phyloP scores from a whole-genome alignment of 2,329 filamentous ascomycete species.

The Diaporthe citri region DNA sequence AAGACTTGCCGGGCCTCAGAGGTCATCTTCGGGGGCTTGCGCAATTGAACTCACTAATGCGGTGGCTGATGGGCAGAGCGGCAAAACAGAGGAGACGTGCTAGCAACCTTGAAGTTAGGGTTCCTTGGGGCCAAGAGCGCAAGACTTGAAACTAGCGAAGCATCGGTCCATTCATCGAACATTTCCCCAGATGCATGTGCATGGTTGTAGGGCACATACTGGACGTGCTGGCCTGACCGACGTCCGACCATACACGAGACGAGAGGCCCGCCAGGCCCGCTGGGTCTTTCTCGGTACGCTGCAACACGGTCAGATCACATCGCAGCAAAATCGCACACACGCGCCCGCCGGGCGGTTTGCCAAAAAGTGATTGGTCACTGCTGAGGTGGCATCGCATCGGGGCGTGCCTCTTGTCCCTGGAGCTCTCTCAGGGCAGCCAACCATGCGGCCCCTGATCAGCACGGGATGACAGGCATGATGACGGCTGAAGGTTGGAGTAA shows the following conservation, averaged over 20 bases:
- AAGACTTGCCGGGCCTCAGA: conserved; percentile 5
- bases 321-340: not conserved
- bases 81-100: conserved; percentile 9
- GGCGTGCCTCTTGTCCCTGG: conserved; percentile 8
- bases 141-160: conserved; percentile 21
- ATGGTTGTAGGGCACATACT: conserved; percentile 14
- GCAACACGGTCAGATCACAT: not conserved
- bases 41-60: conserved; percentile 24
- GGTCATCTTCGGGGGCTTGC: not conserved
- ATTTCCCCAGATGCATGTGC: conserved; percentile 10
- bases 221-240: not conserved
- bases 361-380: conserved; percentile 16
- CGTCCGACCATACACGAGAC: conserved; percentile 22
- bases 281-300: not conserved
- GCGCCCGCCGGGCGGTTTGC: not conserved
- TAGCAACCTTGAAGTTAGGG: not conserved
- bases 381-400: conserved; percentile 22
- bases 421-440: conserved; percentile 25
- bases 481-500: not conserved
- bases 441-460: conserved; percentile 32
- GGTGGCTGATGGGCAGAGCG: conserved; percentile 28
- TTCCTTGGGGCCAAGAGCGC: conserved; percentile 23
- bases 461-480: conserved; percentile 34
- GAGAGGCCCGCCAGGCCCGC: not conserved
- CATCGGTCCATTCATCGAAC: conserved; percentile 29